Evolutionary conservation across 352 stramenopile genomes (phyloP).

Genomic region (Pythium monospermum): DNA sequence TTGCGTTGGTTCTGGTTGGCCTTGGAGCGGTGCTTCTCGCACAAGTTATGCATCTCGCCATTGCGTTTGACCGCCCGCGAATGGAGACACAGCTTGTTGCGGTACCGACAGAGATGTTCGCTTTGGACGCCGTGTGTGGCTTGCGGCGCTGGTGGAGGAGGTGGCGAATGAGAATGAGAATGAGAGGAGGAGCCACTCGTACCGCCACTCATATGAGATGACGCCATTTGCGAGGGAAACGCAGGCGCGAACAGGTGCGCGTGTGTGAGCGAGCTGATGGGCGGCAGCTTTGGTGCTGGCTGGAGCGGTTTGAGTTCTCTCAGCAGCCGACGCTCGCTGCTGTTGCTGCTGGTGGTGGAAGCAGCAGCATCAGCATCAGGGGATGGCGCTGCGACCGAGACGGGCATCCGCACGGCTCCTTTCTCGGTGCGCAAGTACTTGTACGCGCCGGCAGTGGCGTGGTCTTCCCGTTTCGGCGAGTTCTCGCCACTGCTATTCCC

Average conservation of each 20-base stretch:
- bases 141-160: background rate
- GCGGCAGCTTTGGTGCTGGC: slow-evolving; percentile 18
- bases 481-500: slow-evolving; percentile 7
- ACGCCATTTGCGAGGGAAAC: slow-evolving; percentile 1
- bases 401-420: background rate
- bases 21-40: slow-evolving; percentile 39
- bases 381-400: background rate
- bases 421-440: background rate
- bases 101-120: slow-evolving; percentile 32
- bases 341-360: too few relatives aligned
- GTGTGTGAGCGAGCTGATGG: slow-evolving; percentile 23
- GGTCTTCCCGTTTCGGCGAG: background rate
- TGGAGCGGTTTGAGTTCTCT: background rate
- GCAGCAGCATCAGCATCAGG: too few relatives aligned
- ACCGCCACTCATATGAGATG: too few relatives aligned
- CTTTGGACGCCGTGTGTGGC: slow-evolving; percentile 1
- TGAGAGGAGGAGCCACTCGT: too few relatives aligned
- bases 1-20: slow-evolving; percentile 83
- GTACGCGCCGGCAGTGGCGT: background rate
- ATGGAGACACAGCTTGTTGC: slow-evolving; percentile 39
- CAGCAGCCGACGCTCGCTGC: too few relatives aligned
- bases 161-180: background rate
- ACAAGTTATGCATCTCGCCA: slow-evolving; percentile 41
- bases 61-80: slow-evolving; percentile 38
- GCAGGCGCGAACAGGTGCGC: background rate